Evolutionary conservation across 2,329 filamentous ascomycete genomes (phyloP), one percentile per base, ranked within the genome.

Genomic region (Fusarium bactridioides): DNA sequence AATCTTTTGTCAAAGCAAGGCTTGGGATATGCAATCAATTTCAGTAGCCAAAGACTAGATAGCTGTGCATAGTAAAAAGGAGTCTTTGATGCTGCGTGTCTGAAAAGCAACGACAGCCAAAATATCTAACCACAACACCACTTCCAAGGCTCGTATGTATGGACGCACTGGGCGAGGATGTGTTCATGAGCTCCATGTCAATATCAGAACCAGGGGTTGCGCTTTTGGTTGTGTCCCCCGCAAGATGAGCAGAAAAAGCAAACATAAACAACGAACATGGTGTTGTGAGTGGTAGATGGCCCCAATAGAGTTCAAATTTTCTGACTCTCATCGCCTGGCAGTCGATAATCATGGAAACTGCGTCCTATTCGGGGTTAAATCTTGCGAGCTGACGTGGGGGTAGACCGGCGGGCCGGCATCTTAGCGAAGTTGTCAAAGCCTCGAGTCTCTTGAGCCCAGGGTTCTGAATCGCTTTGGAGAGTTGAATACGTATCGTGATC

Each of bases 381-480:
- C 64, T 63, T 68, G 72, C 47, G 58, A 54, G 60, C 33, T 70
- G 44, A 51, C 64, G 71, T 73, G 73, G 67, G 72, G 69, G 73
- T 57, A 61, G 40, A 29, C 54, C 51, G 61, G 56, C 60, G 61
- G 57, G 35, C 60, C 59, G 44, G 37, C 40, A 45, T 40, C 31
- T 57, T 37, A 11, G 41, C 59, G 43, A 29, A 45, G 37, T 33
- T n/a, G 33, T 29, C 57, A 27, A 53, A 44, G 16, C 40, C 18
- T 55, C 54, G 31, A 56, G 40, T 31, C 31, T 54, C 56, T 41
- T n/a, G 19, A 60, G 48, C 65, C 45, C 33, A 58, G 43, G 25
- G 38, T 41, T 21, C 37, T 48, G 35, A 43, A 37, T 25, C 44
- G 10, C 23, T 53, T 54, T 54, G 50, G 19, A 67, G 35, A 38